These are phyloP conservation scores for Trichoderma gracile DNA, from an alignment of 2,329 filamentous ascomycete genomes.

Conservation along the genomic window DNA sequence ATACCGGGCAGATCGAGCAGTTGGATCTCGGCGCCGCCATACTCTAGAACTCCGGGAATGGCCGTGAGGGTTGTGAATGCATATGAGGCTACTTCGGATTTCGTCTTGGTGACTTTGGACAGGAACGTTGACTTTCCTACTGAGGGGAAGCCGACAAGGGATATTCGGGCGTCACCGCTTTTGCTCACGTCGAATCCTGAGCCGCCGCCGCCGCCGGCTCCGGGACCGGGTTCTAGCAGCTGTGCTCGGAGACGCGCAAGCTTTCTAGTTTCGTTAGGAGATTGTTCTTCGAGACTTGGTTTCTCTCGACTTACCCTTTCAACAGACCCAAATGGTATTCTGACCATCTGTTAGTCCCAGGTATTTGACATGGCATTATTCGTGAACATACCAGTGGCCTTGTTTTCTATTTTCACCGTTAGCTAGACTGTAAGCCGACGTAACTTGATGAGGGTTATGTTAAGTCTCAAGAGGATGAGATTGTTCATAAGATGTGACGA, in stretches of 20 bases:
- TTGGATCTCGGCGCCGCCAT: slow-evolving; percentile 96
- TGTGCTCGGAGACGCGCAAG: slow-evolving; percentile 93
- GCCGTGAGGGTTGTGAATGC: slow-evolving; percentile 97
- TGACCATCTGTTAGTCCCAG: slow-evolving; percentile 42
- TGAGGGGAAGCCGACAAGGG: slow-evolving; percentile 96
- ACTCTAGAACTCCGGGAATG: slow-evolving; percentile 95
- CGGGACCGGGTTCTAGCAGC: slow-evolving; percentile 83
- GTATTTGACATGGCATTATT: background rate
- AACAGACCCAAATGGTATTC: slow-evolving; percentile 97
- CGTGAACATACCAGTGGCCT: slow-evolving; percentile 80
- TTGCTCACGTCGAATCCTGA: slow-evolving; percentile 93
- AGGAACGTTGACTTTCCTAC: slow-evolving; percentile 98
- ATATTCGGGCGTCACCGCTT: slow-evolving; percentile 93
- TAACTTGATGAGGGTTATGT: background rate
- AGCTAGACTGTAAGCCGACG: slow-evolving; percentile 30
- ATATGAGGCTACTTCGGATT: slow-evolving; percentile 93
- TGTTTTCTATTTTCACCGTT: slow-evolving; percentile 71
- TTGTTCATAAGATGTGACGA: background rate
- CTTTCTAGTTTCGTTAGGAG: slow-evolving; percentile 62
- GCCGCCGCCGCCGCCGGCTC: slow-evolving; percentile 74
- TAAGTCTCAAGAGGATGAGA: background rate
- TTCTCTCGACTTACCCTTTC: slow-evolving; percentile 73
- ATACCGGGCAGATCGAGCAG: slow-evolving; percentile 97
- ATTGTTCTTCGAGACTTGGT: background rate
- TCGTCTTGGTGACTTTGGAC: slow-evolving; percentile 98